These are phyloP conservation scores for Colletotrichum lini DNA, from an alignment of 2,329 filamentous ascomycete species.

Conservation along the genomic window DNA sequence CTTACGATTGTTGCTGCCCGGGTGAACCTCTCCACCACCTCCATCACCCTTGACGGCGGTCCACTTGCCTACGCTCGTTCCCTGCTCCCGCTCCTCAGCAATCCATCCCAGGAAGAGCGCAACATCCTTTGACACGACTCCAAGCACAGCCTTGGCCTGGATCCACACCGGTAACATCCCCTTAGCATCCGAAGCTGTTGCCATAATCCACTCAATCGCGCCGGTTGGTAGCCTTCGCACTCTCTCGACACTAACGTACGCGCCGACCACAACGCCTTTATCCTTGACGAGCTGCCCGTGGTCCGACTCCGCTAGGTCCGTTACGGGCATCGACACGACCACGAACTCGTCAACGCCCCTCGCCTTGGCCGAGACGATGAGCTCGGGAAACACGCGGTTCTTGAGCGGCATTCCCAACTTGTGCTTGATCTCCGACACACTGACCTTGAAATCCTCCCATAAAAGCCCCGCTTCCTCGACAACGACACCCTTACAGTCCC, in stretches of 20 bases:
- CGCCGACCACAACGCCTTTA: conserved; percentile 67
- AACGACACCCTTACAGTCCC: conserved; percentile 61
- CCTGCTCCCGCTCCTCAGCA: conserved; percentile 56
- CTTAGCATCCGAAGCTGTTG: conserved; percentile 79
- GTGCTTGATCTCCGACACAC: conserved; percentile 77
- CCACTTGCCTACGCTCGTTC: conserved; percentile 41
- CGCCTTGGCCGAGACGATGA: conserved; percentile 71
- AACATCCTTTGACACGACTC: conserved; percentile 79
- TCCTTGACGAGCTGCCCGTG: conserved; percentile 54
- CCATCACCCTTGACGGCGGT: conserved; percentile 37
- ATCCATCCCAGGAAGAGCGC: conserved; percentile 77
- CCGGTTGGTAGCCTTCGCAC: conserved; percentile 62
- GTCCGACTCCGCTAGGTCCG: conserved; percentile 55
- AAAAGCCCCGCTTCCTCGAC: conserved; percentile 53
- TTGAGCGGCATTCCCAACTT: conserved; percentile 68
- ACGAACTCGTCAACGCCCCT: conserved; percentile 63
- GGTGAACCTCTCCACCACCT: conserved; percentile 17
- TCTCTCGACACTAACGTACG: conserved; percentile 77
- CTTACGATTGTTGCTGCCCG: conserved; percentile 15
- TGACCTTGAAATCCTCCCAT: conserved; percentile 65
- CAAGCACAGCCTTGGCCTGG: conserved; percentile 75
- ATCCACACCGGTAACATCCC: conserved; percentile 76
- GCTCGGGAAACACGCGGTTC: conserved; percentile 76
- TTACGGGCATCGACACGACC: conserved; percentile 70
- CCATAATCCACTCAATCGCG: conserved; percentile 82